phyloP scores from a whole-genome alignment of 768 basidiomycete species.

The Suillus occidentalis region DNA sequence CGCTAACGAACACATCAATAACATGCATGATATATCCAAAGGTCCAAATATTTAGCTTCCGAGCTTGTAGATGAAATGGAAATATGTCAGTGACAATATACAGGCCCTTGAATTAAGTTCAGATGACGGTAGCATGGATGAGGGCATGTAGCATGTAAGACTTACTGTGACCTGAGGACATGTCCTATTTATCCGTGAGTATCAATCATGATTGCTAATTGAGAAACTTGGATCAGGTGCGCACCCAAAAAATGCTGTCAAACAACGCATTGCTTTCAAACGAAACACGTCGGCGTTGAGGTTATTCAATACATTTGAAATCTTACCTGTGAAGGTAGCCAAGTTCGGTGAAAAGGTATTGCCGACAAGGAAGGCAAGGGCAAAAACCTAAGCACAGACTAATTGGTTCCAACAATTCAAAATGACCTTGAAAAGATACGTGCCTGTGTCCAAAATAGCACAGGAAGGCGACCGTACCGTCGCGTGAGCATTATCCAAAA shows the following conservation, averaged over 20 bases:
- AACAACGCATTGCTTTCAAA: slow-evolving; percentile 31
- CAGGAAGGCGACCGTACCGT: slow-evolving; percentile 30
- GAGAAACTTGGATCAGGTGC: neutral
- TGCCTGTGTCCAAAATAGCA: slow-evolving; percentile 31
- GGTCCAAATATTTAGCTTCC: slow-evolving; percentile 54
- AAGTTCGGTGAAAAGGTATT: slow-evolving; percentile 52
- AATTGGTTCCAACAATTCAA: neutral
- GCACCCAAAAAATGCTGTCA: slow-evolving; percentile 33
- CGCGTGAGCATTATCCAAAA: slow-evolving; percentile 32
- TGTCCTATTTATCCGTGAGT: slow-evolving; percentile 31
- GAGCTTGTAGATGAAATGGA: slow-evolving; percentile 54
- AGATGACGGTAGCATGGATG: neutral
- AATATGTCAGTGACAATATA: slow-evolving; percentile 50
- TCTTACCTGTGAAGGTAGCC: slow-evolving; percentile 45
- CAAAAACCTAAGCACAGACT: slow-evolving; percentile 31
- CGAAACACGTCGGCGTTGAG: neutral
- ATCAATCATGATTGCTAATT: slow-evolving; percentile 1
- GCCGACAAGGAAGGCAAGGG: slow-evolving; percentile 48
- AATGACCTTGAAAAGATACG: neutral
- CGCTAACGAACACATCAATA: slow-evolving; percentile 37
- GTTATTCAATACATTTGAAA: neutral
- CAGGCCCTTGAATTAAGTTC: slow-evolving; percentile 33
- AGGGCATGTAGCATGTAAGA: neutral
- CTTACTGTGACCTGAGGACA: slow-evolving; percentile 52
- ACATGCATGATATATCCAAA: slow-evolving; percentile 53